Percentiles rank a stretch among this genome's conserved stretches.
Conservation (phyloP, 192 early-diverging fungal species). For the Rhizophagus clarus region DNA sequence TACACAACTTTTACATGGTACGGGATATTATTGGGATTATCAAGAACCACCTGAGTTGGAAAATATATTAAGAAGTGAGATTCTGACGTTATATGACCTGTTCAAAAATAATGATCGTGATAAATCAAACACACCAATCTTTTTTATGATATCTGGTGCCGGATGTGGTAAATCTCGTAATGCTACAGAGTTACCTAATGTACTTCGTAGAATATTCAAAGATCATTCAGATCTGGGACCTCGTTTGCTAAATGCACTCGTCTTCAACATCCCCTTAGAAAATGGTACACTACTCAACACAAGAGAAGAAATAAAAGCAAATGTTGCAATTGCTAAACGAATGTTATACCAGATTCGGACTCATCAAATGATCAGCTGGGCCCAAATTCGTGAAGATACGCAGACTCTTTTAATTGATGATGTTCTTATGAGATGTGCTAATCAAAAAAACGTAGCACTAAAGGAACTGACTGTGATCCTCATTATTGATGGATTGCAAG, state of each 20-base stretch:
- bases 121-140: neutral
- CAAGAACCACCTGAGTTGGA: constrained; percentile 5
- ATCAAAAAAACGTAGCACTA: neutral
- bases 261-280: neutral
- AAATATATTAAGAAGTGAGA: neutral
- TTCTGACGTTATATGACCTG: too few species aligned
- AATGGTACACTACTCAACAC: neutral
- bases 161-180: constrained; percentile 7
- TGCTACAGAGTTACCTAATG: neutral
- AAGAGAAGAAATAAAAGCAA: neutral
- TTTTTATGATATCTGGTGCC: constrained; percentile 4
- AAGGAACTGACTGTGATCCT: constrained; percentile 4
- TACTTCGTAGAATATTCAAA: neutral
- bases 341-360: neutral
- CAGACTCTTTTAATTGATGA: neutral
- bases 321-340: neutral
- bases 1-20: constrained; percentile 3
- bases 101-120: too few species aligned
- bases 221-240: neutral
- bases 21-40: constrained; percentile 18
- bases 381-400: neutral
- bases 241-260: neutral
- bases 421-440: neutral
- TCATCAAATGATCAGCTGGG: neutral
- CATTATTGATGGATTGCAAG: constrained; percentile 9